phyloP scores from a whole-genome alignment of 345 rosid species.

The Salix koriyanagi region DNA sequence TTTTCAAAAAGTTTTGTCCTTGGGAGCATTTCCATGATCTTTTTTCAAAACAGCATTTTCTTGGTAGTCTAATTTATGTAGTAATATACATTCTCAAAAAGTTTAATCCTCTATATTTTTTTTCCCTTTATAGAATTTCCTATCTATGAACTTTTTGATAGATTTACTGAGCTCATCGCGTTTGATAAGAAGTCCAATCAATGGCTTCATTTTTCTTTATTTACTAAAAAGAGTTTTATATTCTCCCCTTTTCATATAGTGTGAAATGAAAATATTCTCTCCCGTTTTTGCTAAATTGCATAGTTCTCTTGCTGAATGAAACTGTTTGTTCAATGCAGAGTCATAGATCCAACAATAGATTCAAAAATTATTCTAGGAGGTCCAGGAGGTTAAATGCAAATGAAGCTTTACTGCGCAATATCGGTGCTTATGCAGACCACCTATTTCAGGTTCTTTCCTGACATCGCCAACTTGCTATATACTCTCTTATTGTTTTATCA shows the following conservation, averaged over 20 bases:
- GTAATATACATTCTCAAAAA: not conserved
- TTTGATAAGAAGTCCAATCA: not conserved
- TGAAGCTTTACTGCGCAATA: slow-evolving; percentile 44
- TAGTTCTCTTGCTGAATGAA: slow-evolving; percentile 10
- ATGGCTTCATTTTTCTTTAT: not conserved
- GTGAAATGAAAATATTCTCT: slow-evolving; percentile 2
- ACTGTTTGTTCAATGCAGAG: slow-evolving; percentile 7
- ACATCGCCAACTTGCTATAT: not conserved
- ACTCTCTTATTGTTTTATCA: not conserved
- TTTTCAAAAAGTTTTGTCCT: not conserved
- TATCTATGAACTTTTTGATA: not conserved
- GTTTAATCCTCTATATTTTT: not conserved
- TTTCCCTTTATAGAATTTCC: not conserved
- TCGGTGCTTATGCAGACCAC: slow-evolving; percentile 45
- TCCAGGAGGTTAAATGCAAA: slow-evolving; percentile 42
- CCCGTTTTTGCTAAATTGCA: not conserved
- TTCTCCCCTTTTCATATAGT: not conserved
- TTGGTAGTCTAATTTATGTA: not conserved
- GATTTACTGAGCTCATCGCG: not conserved
- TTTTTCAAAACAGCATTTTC: not conserved
- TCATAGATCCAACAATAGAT: slow-evolving; percentile 37
- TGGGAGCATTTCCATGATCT: not conserved
- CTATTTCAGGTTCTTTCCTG: slow-evolving; percentile 45
- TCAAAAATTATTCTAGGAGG: slow-evolving; percentile 35
- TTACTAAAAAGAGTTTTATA: not conserved